Evolutionary conservation across 169 alveolate genomes (phyloP), one percentile per base, ranked within the genome.

Genomic region (Plasmodium vivax): DNA sequence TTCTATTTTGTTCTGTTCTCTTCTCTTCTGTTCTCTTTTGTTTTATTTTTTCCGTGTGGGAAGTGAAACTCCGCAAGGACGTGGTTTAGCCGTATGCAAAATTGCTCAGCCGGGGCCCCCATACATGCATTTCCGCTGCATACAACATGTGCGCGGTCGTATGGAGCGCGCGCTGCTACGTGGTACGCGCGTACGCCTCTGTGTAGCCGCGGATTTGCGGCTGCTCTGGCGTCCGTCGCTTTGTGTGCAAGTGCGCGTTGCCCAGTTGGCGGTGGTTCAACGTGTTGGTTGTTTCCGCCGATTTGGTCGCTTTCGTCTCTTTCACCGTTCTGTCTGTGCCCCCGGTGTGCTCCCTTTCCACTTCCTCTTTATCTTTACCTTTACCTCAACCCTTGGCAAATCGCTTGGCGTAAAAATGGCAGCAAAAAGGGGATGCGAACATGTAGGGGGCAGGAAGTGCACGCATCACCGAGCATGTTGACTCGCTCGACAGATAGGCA

Each of bases 221-320:
- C 32, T 27, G 16, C 32, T 27, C 77, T 27, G 77, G 16, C 75
- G 36, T 62, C 9, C 34, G 75, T 3, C 34, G 75, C 75, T 58
- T 58, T 58, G 74, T 58, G 74, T 58, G 74, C 74, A 58, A 19
- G 75, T 62, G 75, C 38, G 75, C 12, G 77, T 68, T 68, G 43
- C 43, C 5, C 19, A 51, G 23, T 51, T 51, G 23, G 23, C 62
- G 62, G 27, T 51, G 62, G 23, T 51, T 51, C 62, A 51, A 14
- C 62, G 41, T 68, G 19, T 19, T 68, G 77, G 2, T 38, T 38
- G 77, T 6, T 68, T 51, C 9, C 62, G 62, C 14, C 62, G 14
- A 1, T 51, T 51, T 12, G 3, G 19, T 2, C n/a, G 0, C 6
- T 45, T 45, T 45, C 12, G 16, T 45, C 12, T 6, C 34, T 62